Base-by-base conservation (phyloP, 2,329 filamentous ascomycete species). In the Cladosporium sp. region DNA sequence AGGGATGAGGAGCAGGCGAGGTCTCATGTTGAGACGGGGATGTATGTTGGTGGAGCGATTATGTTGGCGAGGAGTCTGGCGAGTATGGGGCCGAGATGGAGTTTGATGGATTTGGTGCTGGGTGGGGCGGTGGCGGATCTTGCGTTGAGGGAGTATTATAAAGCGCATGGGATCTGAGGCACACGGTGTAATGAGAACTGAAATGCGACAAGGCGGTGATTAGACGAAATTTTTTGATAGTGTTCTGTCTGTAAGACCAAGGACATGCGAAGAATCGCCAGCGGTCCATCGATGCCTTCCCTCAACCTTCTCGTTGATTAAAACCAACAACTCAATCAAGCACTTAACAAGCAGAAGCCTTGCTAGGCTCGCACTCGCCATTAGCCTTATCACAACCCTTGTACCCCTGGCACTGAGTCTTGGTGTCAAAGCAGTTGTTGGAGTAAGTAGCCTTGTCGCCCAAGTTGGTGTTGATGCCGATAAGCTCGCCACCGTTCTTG, bases 1-100 rank as follows among this genome's bases (percentile, higher is more conserved):
- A 60, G 74, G 16, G 74, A 75, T 26, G 74, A 76, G 65, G 70
- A 70, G 54, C 69, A 74, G 53, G 74, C 74, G 53, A 64, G 74
- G 36, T 62, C 64, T 66, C 74, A 76, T 66, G 67, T 76, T 10
- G 70, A 72, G 65, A 67, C 69, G n/a, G 74, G 74, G 0, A 72
- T 75, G 70, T 67, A 59, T 26, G 58, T 70, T 30, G 74, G 74
- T 1, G 67, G 64, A 14, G 69, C 56, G 14, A 65, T 67, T 26
- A 74, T 72, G 72, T 51, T 68, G 16, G 49, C 66, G 11, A 66
- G 74, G 46, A 64, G 71, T 67, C 54, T 68, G 16, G 70, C 73
- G 26, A 65, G 67, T 34, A 18, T 68, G 48, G 73, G 73, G 6
- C 58, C 65, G 18, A 64, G 65, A 54, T 73, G 72, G 70, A 69